phyloP scores from a whole-genome alignment of 2,329 filamentous ascomycete species.

The Aspergillus pseudonomiae region DNA sequence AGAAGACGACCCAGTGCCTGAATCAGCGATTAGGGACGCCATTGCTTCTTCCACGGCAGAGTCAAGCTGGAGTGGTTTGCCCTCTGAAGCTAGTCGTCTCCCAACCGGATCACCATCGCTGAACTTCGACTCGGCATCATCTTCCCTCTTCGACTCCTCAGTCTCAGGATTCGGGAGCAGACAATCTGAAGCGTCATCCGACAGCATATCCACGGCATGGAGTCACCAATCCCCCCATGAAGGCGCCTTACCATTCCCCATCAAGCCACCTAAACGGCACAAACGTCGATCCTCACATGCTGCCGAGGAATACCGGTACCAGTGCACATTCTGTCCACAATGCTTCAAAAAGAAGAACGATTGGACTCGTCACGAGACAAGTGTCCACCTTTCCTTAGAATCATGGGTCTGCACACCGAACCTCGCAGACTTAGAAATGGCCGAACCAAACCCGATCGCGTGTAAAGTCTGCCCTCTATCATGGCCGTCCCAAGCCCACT shows the following conservation, averaged over 20 bases:
- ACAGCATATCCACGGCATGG: slow-evolving; percentile 37
- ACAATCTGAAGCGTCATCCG: slow-evolving; percentile 35
- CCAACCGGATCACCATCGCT: slow-evolving; percentile 20
- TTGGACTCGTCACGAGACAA: slow-evolving; percentile 56
- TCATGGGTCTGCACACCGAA: slow-evolving; percentile 41
- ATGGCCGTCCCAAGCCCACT: slow-evolving; percentile 49
- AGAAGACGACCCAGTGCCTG: slow-evolving; percentile 48
- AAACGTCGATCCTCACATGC: background rate
- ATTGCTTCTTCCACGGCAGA: slow-evolving; percentile 25
- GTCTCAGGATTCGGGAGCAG: slow-evolving; percentile 34
- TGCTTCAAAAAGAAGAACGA: slow-evolving; percentile 55
- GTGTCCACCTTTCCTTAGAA: slow-evolving; percentile 52
- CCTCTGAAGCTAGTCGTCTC: slow-evolving; percentile 4
- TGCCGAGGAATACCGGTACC: slow-evolving; percentile 29
- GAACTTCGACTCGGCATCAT: slow-evolving; percentile 28
- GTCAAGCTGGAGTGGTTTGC: background rate
- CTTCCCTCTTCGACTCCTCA: slow-evolving; percentile 33
- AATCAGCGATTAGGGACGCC: slow-evolving; percentile 44
- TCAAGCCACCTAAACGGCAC: slow-evolving; percentile 8
- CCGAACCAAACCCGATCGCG: background rate
- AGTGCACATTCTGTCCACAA: slow-evolving; percentile 55
- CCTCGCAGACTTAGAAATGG: slow-evolving; percentile 19
- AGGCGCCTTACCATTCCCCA: slow-evolving; percentile 21
- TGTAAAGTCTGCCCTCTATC: slow-evolving; percentile 56
- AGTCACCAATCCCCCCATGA: slow-evolving; percentile 35